phyloP scores from a whole-genome alignment of 1,284 basidiomycete species.

The Cryptococcus deneoformans region DNA sequence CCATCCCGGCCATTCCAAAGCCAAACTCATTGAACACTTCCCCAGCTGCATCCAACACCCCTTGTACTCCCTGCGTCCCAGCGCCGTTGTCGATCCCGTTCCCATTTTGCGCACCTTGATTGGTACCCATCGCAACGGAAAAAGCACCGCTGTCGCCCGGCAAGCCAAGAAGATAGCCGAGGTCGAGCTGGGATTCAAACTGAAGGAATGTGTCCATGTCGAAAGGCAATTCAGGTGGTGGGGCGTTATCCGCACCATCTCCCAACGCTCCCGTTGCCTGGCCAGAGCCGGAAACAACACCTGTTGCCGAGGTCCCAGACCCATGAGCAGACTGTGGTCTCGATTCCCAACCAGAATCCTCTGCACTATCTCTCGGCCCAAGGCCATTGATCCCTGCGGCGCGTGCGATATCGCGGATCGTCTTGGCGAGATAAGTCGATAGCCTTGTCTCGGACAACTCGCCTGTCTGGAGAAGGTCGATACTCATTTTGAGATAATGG shows the following conservation, averaged over 20 bases:
- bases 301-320: too few relatives aligned
- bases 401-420: constrained; percentile 26
- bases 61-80: not conserved
- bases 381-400: constrained; percentile 19
- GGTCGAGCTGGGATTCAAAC: constrained; percentile 21
- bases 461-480: constrained; percentile 24
- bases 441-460: constrained; percentile 31
- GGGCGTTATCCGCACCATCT: not conserved
- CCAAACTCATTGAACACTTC: constrained; percentile 12
- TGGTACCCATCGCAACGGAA: not conserved
- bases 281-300: not conserved
- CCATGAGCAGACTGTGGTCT: not conserved
- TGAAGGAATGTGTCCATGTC: constrained; percentile 21
- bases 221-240: constrained; percentile 10
- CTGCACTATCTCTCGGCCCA: constrained; percentile 1
- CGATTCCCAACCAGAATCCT: too few relatives aligned
- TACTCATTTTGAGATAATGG: constrained; percentile 29
- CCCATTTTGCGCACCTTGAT: not conserved
- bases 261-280: not conserved
- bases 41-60: not conserved
- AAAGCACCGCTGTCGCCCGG: constrained; percentile 18
- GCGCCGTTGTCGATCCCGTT: not conserved
- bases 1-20: constrained; percentile 14
- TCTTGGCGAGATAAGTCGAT: constrained; percentile 31
- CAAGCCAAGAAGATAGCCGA: constrained; percentile 22